A percentile compares a stretch with the other conserved stretches of the same genome.
phyloP scores from a whole-genome alignment of 2,329 filamentous ascomycete species.

The Colletotrichum plurivorum region DNA sequence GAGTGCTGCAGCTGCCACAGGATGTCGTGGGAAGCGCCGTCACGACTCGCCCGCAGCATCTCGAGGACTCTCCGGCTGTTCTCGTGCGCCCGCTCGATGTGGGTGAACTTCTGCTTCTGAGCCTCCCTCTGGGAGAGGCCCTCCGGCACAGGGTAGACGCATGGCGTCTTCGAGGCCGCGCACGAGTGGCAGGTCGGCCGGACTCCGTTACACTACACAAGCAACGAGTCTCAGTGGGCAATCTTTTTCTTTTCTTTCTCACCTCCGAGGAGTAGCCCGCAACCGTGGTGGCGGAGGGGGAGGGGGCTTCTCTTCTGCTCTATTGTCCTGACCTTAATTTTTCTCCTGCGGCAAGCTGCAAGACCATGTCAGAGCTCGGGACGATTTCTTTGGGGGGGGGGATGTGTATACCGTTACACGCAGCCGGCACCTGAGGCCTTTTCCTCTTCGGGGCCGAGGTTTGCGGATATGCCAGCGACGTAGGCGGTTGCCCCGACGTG shows the following conservation, averaged over 20 bases:
- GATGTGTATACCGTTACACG: conserved; percentile 15
- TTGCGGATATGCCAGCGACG: not conserved
- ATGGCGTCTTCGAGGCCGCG: not conserved
- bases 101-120: conserved; percentile 19
- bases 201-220: conserved; percentile 12
- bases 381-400: too few relatives aligned
- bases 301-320: too few relatives aligned
- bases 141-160: conserved; percentile 29
- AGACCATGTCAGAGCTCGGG: not conserved
- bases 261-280: too few relatives aligned
- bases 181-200: conserved; percentile 19
- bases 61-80: conserved; percentile 18
- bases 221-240: too few relatives aligned
- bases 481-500: not conserved
- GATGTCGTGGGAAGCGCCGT: conserved; percentile 16
- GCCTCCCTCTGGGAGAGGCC: conserved; percentile 24
- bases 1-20: conserved; percentile 14
- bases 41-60: conserved; percentile 12
- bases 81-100: conserved; percentile 22
- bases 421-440: conserved; percentile 11
- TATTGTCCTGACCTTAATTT: conserved; percentile 12
- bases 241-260: too few relatives aligned
- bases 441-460: conserved; percentile 13
- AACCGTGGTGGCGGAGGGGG: too few relatives aligned
- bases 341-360: conserved; percentile 19